Evolutionary conservation across 495 filamentous ascomycete species (phyloP).

Genomic region (Penicillium odoratum): DNA sequence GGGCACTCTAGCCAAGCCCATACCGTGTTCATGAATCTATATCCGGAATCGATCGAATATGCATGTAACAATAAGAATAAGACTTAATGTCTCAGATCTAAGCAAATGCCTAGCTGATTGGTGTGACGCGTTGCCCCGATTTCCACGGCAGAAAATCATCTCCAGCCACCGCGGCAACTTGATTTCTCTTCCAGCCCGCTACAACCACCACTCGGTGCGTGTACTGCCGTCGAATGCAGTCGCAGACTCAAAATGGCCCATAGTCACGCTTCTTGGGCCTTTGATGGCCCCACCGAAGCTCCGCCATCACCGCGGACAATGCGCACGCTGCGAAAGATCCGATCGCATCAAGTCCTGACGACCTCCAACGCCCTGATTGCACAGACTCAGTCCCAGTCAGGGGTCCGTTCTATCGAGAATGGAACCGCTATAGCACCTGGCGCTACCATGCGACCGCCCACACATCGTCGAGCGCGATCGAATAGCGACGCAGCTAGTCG

Average conservation of each 20-base stretch:
- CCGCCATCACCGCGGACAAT: constrained; percentile 49
- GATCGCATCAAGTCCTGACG: constrained; percentile 52
- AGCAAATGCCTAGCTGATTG: not conserved
- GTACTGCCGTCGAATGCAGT: constrained; percentile 10
- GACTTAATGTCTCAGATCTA: constrained; percentile 1
- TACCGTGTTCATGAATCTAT: not conserved
- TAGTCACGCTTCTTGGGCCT: constrained; percentile 25
- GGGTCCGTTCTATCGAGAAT: constrained; percentile 15
- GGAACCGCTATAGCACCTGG: constrained; percentile 24
- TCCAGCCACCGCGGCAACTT: constrained; percentile 25
- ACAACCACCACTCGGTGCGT: constrained; percentile 9
- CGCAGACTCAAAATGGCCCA: constrained; percentile 22
- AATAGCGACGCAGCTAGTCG: constrained; percentile 67
- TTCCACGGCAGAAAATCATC: constrained; percentile 28
- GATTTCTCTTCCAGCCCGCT: constrained; percentile 4
- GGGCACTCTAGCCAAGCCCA: not conserved
- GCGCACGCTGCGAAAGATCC: constrained; percentile 52
- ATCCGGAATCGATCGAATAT: not conserved
- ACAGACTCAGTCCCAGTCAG: constrained; percentile 40
- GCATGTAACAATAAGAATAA: not conserved
- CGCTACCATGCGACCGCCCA: constrained; percentile 26
- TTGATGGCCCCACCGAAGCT: constrained; percentile 33
- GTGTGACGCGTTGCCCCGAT: constrained; percentile 18
- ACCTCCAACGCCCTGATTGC: constrained; percentile 31
- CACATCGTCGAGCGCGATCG: constrained; percentile 61